A percentile compares a stretch with the other conserved stretches of the same genome.
Conservation (phyloP, 176 grass and related monocot genomes). For the Musa schizocarpa region DNA sequence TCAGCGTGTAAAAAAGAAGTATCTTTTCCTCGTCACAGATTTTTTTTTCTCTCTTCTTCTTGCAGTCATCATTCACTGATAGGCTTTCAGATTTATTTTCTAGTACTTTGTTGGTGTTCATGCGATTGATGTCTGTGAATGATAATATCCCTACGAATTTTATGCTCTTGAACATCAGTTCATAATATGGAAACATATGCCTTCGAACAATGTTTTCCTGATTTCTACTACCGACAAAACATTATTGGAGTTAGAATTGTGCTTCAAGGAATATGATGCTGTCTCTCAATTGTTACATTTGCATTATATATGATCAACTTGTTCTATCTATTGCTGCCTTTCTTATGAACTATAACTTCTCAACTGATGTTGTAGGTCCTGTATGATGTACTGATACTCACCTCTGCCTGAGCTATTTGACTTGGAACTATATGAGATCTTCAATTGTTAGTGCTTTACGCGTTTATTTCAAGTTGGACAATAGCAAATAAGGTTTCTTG, state of each 20-base stretch:
- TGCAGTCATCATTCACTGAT: neutral
- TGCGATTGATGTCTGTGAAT: neutral
- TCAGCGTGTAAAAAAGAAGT: neutral
- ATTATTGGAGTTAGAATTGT: neutral
- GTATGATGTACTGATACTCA: neutral
- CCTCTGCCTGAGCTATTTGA: neutral
- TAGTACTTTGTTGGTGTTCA: neutral
- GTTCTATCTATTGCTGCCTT: neutral
- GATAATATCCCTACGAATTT: neutral
- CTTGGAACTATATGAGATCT: neutral
- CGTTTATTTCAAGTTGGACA: neutral
- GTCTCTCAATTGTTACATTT: too few relatives aligned
- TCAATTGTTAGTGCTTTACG: too few relatives aligned
- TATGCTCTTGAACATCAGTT: neutral
- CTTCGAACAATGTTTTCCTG: too few relatives aligned
- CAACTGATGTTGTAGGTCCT: neutral
- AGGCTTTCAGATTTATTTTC: too few relatives aligned
- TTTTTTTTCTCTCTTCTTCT: neutral
- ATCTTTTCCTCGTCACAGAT: neutral
- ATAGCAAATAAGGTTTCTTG: neutral
- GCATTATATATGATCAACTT: neutral
- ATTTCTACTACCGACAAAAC: too few relatives aligned
- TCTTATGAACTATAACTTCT: neutral
- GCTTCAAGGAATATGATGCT: neutral
- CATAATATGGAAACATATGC: neutral